Conservation (phyloP, 371 early-diverging fungal species). For the Syncephalastrum sp. region DNA sequence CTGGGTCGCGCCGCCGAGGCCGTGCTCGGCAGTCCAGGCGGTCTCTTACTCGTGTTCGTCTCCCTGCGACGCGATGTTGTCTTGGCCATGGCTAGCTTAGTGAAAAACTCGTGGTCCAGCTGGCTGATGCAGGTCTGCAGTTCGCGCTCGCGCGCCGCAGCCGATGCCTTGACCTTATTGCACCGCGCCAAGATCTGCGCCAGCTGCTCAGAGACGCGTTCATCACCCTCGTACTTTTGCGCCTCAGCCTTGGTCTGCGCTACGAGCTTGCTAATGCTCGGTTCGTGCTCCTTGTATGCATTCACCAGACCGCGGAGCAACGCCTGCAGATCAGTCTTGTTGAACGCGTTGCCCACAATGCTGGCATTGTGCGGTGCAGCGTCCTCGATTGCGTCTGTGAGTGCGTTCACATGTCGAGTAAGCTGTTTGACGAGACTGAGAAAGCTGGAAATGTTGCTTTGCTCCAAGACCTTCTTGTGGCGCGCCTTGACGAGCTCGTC, state of each 20-base stretch:
- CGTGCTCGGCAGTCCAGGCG: constrained; percentile 7
- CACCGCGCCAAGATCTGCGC: constrained; percentile 39
- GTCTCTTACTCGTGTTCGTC: constrained; percentile 4
- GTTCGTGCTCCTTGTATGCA: constrained; percentile 46
- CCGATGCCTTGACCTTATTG: constrained; percentile 32
- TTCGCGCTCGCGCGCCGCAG: constrained; percentile 30
- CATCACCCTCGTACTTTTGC: constrained; percentile 30
- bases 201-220: constrained; percentile 40
- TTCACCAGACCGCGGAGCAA: constrained; percentile 44
- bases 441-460: constrained; percentile 31
- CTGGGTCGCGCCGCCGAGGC: constrained; percentile 3
- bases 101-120: constrained; percentile 45
- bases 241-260: constrained; percentile 31
- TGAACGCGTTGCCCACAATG: constrained; percentile 36
- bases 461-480: constrained; percentile 25
- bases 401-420: constrained; percentile 28
- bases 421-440: constrained; percentile 32
- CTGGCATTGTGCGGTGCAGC: constrained; percentile 40
- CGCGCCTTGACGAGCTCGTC: constrained; percentile 24
- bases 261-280: constrained; percentile 32
- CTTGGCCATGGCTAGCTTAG: constrained; percentile 44
- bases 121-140: constrained; percentile 35
- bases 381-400: constrained; percentile 34
- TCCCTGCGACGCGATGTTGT: constrained; percentile 10
- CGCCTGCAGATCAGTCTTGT: constrained; percentile 48